Base-by-base conservation (phyloP, 495 filamentous ascomycete genomes). In the Penicillium waksmanii region DNA sequence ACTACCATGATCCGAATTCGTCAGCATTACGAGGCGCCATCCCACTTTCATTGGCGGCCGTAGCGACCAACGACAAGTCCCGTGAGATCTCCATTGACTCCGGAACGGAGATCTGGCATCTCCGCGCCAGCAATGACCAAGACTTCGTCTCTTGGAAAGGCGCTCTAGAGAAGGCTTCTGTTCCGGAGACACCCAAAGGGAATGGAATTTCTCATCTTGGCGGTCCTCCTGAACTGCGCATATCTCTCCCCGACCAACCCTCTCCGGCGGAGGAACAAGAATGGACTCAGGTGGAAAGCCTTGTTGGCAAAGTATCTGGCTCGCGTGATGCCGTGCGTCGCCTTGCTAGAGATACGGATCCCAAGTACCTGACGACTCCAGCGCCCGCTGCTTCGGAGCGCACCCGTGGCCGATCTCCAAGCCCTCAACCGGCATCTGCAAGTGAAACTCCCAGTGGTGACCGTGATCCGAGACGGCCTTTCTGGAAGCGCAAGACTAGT, bases 61-160 rank as follows among this genome's bases (percentile, higher is more conserved):
- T 98, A 31, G 89, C 91, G 2, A 92, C 92, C 17, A 93, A 95
- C 66, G 90, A 92, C 64, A 85, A 87, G 66, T 83, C 89, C 44
- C 84, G 92, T 51, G 93, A 98, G 76, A 97, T 98, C 27, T 96
- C 91, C 13, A 92, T 98, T 51, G 95, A 98, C 66, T 98, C 96
- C 0, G 95, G 95, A 0, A 93, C 94, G 5, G 95, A 98, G 71
- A 84, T 98, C 10, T 98, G 95, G 95, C 95, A 97, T 78, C 80
- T 98, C n/a, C 87, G 87, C 60, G 92, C 94, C 21, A 82, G 80
- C 25, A 94, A 89, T 61, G 82, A 85, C 8, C 87, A 86, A 56
- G 96, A 98, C 47, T 98, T 97, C 73, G 80, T 77, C 19, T 87
- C 88, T 2, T 98, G 95, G 95, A 91, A 87, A 43, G 79, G 82